Percentiles rank a stretch among this genome's conserved stretches.
Evolutionary conservation across 192 early-diverging fungal species (phyloP).

Genomic region (Backusella liffmaniae): DNA sequence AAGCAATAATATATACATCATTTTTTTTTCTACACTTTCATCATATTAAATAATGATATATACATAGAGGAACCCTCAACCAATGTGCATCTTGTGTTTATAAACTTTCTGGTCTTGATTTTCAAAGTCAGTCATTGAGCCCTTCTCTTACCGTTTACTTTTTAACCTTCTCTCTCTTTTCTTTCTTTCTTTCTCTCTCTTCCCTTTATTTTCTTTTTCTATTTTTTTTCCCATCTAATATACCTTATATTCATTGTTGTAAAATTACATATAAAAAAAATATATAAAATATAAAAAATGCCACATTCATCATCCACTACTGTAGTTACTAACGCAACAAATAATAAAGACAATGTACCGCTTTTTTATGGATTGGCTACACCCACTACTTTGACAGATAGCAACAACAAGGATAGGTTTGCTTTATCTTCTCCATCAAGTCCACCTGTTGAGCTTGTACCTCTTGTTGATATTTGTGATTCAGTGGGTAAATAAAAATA

Average conservation of each 20-base stretch:
- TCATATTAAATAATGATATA: background rate
- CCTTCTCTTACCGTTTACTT: background rate
- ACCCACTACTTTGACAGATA: conserved; percentile 12
- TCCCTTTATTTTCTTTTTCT: background rate
- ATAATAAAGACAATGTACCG: background rate
- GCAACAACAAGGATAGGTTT: background rate
- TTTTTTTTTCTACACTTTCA: background rate
- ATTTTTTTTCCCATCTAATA: background rate
- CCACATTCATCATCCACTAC: conserved; percentile 19
- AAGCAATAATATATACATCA: background rate
- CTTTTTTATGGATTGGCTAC: background rate
- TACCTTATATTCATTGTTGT: background rate
- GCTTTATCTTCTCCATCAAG: background rate
- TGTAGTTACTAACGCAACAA: conserved; percentile 10
- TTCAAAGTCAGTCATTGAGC: background rate
- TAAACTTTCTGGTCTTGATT: background rate
- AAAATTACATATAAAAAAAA: background rate
- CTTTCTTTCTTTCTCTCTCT: background rate
- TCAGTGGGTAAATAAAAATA: conserved; percentile 9
- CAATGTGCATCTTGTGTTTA: conserved; percentile 8
- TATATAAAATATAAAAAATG: conserved; percentile 9
- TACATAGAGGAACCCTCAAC: background rate
- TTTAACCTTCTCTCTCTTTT: background rate
- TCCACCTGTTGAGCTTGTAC: conserved; percentile 3
- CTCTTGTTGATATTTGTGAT: conserved; percentile 3